These are phyloP conservation scores for Bathelium albidoporum DNA, from an alignment of 495 filamentous ascomycete species.

Conservation along the genomic window DNA sequence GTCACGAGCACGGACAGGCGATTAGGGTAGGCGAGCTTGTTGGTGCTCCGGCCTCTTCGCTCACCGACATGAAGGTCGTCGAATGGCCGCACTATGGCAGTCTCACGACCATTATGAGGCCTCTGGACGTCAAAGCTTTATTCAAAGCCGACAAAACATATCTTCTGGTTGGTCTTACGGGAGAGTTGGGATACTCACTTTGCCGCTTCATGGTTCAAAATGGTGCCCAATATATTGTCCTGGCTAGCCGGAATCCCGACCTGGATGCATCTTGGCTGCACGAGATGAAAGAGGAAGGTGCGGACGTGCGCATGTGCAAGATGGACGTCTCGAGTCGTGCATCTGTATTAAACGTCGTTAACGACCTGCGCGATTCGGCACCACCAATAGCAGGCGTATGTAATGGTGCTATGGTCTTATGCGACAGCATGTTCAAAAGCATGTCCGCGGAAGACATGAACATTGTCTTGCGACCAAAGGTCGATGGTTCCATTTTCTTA, in stretches of 20 bases:
- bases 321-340: not conserved
- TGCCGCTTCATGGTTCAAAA: not conserved
- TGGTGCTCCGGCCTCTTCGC: too few relatives aligned
- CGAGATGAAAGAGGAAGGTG: not conserved
- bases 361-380: not conserved
- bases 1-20: too few relatives aligned
- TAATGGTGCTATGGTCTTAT: slow-evolving; percentile 3
- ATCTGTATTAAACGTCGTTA: not conserved
- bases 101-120: too few relatives aligned
- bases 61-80: too few relatives aligned
- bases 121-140: not conserved
- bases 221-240: not conserved
- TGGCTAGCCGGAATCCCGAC: not conserved
- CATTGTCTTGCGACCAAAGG: not conserved
- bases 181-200: not conserved
- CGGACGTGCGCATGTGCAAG: not conserved
- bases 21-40: too few relatives aligned
- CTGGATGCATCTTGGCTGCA: not conserved
- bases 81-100: too few relatives aligned
- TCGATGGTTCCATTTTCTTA: not conserved
- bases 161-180: not conserved
- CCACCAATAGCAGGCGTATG: not conserved
- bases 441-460: not conserved
- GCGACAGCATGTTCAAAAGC: not conserved
- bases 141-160: not conserved